Evolutionary conservation across 192 early-diverging fungal genomes (phyloP), one percentile per base, ranked within the genome.

Genomic region (Irineochytrium annulatum): DNA sequence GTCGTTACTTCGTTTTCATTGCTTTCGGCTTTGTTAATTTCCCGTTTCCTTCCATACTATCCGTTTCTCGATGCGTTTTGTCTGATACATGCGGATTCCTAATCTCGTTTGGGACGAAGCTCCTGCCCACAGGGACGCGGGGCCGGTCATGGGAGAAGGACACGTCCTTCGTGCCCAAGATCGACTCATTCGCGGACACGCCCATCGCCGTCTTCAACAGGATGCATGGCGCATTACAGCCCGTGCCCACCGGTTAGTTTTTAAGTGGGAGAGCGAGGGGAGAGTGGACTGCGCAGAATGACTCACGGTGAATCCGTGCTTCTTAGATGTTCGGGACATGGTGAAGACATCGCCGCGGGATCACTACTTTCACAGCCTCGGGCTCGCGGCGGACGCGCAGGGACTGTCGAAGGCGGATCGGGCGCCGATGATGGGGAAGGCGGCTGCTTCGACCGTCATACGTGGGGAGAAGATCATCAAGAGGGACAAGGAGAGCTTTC

Each of bases 401-500:
- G 31, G 2, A 20, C 17, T 17, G 29, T 16, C 17, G 32, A 19
- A 6, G 28, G 64, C 27, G 24, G 57, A 49, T 46, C 30, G 53
- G 13, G 29, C 3, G 11, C n/a, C 48, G 16, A 17, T 29, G 56
- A 20, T 16, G 43, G 32, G 27, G 16, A 43, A 19, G 19, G 33
- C 28, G 55, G 20, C 29, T 30, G n/a, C 34, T 20, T 6, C n/a
- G 28, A 32, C 6, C 26, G 22, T 20, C 14, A 20, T n/a, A 48
- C 33, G 60, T 30, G 24, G 22, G 13, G 78, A 80, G 5, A 76
- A 71, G 60, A 61, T 55, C 27, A 34, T 64, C 0, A 84, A 84
- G 58, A 72, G 66, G 52, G 81, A 77, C 57, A 71, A 73, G 30
- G 82, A 84, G 43, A 65, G 65, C n/a, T 84, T 84, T 54, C 55